Percentiles rank a stretch among this genome's conserved stretches.
These are phyloP conservation scores for Aureoboletus auriporus DNA, from an alignment of 768 basidiomycete species.

Conservation along the genomic window DNA sequence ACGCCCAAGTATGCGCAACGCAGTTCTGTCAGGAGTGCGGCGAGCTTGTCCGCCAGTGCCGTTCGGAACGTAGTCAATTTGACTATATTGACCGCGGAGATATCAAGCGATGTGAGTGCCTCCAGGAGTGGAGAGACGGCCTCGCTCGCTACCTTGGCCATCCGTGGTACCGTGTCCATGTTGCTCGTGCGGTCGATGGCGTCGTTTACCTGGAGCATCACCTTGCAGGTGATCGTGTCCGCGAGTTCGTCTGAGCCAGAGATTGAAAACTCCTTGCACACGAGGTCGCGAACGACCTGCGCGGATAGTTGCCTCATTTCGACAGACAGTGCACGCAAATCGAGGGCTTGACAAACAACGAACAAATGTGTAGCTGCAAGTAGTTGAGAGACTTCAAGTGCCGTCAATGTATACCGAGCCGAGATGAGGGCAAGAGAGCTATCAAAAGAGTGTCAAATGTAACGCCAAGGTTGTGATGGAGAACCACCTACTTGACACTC, in stretches of 20 bases:
- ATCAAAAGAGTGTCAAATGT: background rate
- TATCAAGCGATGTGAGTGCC: conserved; percentile 11
- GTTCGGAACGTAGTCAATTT: conserved; percentile 23
- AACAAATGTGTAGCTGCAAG: conserved; percentile 75
- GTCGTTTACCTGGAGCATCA: conserved; percentile 41
- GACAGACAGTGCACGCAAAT: conserved; percentile 70
- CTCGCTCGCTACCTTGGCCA: conserved; percentile 67
- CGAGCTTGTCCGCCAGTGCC: conserved; percentile 13
- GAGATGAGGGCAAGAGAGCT: conserved; percentile 85
- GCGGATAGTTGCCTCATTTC: conserved; percentile 46
- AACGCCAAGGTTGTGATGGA: background rate
- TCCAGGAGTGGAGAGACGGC: conserved; percentile 62
- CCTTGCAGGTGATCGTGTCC: conserved; percentile 21
- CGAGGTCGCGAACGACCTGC: conserved; percentile 18
- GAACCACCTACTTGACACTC: conserved; percentile 69
- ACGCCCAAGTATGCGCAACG: conserved; percentile 28
- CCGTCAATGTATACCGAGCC: conserved; percentile 71
- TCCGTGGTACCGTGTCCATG: conserved; percentile 67
- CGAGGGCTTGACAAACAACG: conserved; percentile 77
- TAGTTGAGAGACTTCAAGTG: conserved; percentile 74
- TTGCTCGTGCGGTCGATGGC: conserved; percentile 62
- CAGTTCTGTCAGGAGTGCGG: conserved; percentile 23
- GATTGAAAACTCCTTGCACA: conserved; percentile 12
- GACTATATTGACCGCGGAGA: conserved; percentile 14
- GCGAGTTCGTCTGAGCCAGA: conserved; percentile 3